Evolutionary conservation across 371 early-diverging fungal genomes (phyloP), one percentile per base, ranked within the genome.

Genomic region (Mortierella polycephala): DNA sequence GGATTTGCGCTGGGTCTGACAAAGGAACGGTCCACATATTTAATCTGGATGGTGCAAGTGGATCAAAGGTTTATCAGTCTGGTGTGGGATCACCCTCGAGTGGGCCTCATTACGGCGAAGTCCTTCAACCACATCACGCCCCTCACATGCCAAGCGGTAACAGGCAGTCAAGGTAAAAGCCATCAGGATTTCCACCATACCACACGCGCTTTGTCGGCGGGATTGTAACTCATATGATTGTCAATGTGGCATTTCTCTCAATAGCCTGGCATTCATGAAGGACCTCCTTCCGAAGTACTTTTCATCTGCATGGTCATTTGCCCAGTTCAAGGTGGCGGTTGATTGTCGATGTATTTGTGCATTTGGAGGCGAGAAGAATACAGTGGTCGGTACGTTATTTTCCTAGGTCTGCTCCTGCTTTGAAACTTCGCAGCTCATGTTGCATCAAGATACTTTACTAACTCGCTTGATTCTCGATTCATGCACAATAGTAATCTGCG

Each of bases 11-110:
- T 8, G 91, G 96, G 6, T 94, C 94, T 0, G 97, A 97, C 82
- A 96, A 97, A 70, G 95, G 95, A 16, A 98, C 98, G 3, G 91
- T 97, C 9, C 98, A 98, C 75, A 84, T 98, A 2, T 98, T 98
- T 71, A 93, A 95, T 62, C 87, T 98, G n/a, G 93, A 90, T 60
- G 86, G 73, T 1, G 73, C 73, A 0, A 45, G 54, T 39, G 79
- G 79, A 62, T 50, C 75, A 59, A 64, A 75, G 59, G 58, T 60
- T 5, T 68, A 66, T 44, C 74, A 82, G 4, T 54, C 70, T n/a
- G 67, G 69, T 30, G 21, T 62, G 57, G 64, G 69, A 45, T 42
- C 74, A 16, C 71, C 73, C 0, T 61, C 65, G 2, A 30, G 58
- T 18, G 90, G 86, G 0, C 86, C 91, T 1, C 87, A 85, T 5